Conservation (phyloP, 192 early-diverging fungal species). For the Backusella psychrophila region DNA sequence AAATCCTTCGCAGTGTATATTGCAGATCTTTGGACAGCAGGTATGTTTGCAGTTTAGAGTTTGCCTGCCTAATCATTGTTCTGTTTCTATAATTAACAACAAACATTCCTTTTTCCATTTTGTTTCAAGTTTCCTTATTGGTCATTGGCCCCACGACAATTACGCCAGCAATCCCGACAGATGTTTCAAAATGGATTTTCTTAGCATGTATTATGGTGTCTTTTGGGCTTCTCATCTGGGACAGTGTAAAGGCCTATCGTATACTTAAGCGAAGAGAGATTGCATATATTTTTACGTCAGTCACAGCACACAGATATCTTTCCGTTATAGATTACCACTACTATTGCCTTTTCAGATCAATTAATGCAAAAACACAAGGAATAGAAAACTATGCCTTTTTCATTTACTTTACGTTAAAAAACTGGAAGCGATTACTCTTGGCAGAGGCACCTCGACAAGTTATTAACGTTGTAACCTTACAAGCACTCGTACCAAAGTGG, state of each 20-base stretch:
- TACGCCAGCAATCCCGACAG: background rate
- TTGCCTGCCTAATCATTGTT: background rate
- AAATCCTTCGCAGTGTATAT: background rate
- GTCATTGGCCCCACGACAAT: background rate
- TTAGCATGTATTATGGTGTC: too few species aligned
- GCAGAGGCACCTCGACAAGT: slow-evolving; percentile 83
- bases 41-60: background rate
- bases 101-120: background rate
- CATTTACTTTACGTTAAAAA: slow-evolving; percentile 80
- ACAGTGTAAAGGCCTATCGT: slow-evolving; percentile 60
- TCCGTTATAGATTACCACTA: slow-evolving; percentile 68
- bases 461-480: slow-evolving; percentile 59
- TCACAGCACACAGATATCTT: slow-evolving; percentile 74
- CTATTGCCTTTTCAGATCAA: slow-evolving; percentile 80
- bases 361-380: slow-evolving; percentile 60
- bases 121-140: background rate
- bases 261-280: slow-evolving; percentile 72
- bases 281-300: slow-evolving; percentile 69
- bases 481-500: slow-evolving; percentile 30
- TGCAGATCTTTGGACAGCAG: background rate
- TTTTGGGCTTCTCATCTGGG: slow-evolving; percentile 64
- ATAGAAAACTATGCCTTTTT: slow-evolving; percentile 77
- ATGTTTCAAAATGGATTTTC: background rate
- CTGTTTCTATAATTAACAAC: background rate
- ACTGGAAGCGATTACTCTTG: slow-evolving; percentile 84